Evolutionary conservation across 495 filamentous ascomycete species (phyloP), one percentile per base, ranked within the genome.

Genomic region (Hypoxylon intermedium): DNA sequence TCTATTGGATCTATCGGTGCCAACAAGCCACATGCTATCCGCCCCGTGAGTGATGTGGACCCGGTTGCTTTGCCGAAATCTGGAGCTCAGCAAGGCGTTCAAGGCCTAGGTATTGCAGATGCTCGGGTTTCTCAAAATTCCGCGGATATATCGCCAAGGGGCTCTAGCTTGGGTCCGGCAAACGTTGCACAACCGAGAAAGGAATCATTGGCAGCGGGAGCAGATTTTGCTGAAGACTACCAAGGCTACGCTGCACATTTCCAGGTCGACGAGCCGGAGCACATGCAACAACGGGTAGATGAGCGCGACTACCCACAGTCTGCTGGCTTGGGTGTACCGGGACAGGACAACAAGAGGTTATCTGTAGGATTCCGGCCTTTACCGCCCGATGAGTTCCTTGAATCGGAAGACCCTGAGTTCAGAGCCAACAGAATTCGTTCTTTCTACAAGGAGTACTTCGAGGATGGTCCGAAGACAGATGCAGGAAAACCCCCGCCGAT

Each of bases 361-460:
- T 96, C 92, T 9, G 88, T 97, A 68, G 92, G 93, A 20, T 83
- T 96, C 67, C 88, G 95, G n/a, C 94, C 94, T 38, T 82, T 98
- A 28, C 94, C 94, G 3, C 91, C 92, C 46, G 89, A 93, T 65
- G 82, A 81, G 19, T 80, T 78, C 28, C 74, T 77, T 40, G 77
- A 79, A 19, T 88, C 90, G 28, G 90, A 92, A n/a, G 90, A 96
- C 69, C 90, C 94, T 2, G 94, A 98, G 75, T 85, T 93, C 74
- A 85, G 94, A 70, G 94, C 94, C 58, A 97, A 96, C 76, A 85
- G 95, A 18, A 98, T 98, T 61, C 85, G 94, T 63, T 98, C 95
- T 19, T 98, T 98, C 77, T 98, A 98, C 77, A 97, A 97, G 72
- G 94, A 98, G 73, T 98, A 98, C 74, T 98, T 98, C 58, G 94